A percentile compares a stretch with the other conserved stretches of the same genome.
phyloP scores from a whole-genome alignment of 805 yeast genomes.

The Candida patagonica region DNA sequence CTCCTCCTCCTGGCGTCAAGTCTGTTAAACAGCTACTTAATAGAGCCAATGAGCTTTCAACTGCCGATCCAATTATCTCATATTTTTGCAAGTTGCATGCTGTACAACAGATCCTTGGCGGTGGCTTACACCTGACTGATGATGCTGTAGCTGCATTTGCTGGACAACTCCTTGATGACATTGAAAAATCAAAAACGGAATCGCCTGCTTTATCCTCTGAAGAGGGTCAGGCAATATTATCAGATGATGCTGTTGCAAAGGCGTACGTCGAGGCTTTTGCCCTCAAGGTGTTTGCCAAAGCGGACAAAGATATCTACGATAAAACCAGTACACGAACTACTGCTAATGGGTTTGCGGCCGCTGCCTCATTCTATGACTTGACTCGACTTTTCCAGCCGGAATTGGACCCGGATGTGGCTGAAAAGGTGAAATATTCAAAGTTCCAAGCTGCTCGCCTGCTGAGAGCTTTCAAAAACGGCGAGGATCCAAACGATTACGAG shows the following conservation, averaged over 20 bases:
- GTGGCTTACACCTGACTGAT: conserved; percentile 48
- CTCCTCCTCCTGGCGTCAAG: conserved; percentile 19
- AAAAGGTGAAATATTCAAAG: conserved; percentile 51
- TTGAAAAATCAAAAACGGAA: conserved; percentile 47
- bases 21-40: conserved; percentile 21
- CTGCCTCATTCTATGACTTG: conserved; percentile 44
- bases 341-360: conserved; percentile 44
- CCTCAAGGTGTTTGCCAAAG: conserved; percentile 45
- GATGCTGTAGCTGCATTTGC: conserved; percentile 53
- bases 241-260: conserved; percentile 50
- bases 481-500: conserved; percentile 50
- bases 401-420: conserved; percentile 27
- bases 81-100: conserved; percentile 68
- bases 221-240: conserved; percentile 39
- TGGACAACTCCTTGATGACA: conserved; percentile 51
- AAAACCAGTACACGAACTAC: conserved; percentile 38
- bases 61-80: conserved; percentile 56
- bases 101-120: conserved; percentile 57
- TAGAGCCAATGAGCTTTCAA: conserved; percentile 38
- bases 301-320: conserved; percentile 38
- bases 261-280: conserved; percentile 51
- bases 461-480: conserved; percentile 38
- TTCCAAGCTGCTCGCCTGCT: conserved; percentile 53
- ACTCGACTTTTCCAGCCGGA: conserved; percentile 33
- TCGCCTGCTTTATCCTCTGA: conserved; percentile 30